Evolutionary conservation across 139 green algal genomes (phyloP).

Genomic region (Coelastrella sp.): DNA sequence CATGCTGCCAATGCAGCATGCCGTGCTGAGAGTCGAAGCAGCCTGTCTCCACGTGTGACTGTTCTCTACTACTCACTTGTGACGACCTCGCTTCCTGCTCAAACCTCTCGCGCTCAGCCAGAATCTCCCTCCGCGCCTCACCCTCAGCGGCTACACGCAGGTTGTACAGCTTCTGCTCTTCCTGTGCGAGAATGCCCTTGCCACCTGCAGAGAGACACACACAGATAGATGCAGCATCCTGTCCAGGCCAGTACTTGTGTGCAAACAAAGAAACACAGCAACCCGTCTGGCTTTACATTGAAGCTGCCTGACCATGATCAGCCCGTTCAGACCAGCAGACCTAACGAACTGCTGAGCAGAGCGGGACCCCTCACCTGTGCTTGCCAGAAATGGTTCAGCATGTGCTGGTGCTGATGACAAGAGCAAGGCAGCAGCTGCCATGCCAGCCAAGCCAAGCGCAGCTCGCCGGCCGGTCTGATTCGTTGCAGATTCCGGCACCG

Average conservation of each 20-base stretch:
- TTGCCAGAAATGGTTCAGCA: constrained; percentile 51
- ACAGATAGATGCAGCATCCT: background rate
- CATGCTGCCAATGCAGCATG: too few relatives aligned
- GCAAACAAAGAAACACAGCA: too few relatives aligned
- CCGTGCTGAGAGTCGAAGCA: too few relatives aligned
- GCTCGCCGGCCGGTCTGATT: background rate
- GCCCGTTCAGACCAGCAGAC: background rate
- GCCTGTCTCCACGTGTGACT: background rate
- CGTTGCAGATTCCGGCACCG: too few relatives aligned
- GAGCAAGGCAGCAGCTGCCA: constrained; percentile 35
- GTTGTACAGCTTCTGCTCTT: constrained; percentile 79
- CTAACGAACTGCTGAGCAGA: background rate
- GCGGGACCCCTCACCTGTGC: constrained; percentile 46
- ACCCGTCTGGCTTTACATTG: too few relatives aligned
- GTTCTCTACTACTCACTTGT: constrained; percentile 31
- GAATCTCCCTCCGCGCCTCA: constrained; percentile 60
- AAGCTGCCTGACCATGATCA: background rate
- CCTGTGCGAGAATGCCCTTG: constrained; percentile 76
- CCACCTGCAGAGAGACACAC: background rate
- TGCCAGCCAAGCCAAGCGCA: constrained; percentile 23
- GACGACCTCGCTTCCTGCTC: constrained; percentile 65
- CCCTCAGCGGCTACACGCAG: constrained; percentile 79
- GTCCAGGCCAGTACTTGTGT: too few relatives aligned
- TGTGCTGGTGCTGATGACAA: background rate
- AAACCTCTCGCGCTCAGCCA: constrained; percentile 59